Conservation (phyloP, 176 grass and related monocot species). For the Phragmites australis region DNA sequence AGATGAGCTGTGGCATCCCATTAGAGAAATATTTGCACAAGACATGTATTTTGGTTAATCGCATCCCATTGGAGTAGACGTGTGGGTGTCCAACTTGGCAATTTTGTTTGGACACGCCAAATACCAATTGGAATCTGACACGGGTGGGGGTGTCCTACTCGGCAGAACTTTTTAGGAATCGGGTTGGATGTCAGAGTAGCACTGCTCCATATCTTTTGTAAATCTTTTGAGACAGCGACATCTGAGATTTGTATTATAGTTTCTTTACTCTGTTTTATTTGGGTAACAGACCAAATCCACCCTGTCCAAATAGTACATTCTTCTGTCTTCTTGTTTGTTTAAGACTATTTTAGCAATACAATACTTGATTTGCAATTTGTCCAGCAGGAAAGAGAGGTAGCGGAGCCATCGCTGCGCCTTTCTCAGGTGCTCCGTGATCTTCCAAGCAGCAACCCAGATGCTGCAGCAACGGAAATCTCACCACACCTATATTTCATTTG, state of each 20-base stretch:
- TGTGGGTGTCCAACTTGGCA: no score
- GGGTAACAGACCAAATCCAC: neutral
- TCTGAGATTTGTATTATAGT: constrained; percentile 23
- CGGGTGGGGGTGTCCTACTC: no score
- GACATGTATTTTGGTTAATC: neutral
- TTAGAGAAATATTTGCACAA: neutral
- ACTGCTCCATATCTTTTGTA: neutral
- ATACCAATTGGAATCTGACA: no score
- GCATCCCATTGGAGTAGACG: no score
- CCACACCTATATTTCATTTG: constrained; percentile 94
- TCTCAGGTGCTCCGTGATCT: constrained; percentile 65
- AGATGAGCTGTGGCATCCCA: neutral
- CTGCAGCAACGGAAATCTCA: constrained; percentile 64
- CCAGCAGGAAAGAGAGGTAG: constrained; percentile 40
- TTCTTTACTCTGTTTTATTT: neutral
- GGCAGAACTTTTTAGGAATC: no score
- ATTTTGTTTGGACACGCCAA: no score
- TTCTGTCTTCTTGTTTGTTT: neutral
- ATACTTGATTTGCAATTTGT: constrained; percentile 8
- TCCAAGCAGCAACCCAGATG: constrained; percentile 53
- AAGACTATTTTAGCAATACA: constrained; percentile 11
- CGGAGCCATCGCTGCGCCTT: constrained; percentile 42
- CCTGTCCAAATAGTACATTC: neutral
- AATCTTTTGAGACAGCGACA: neutral
- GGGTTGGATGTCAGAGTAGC: no score